A percentile compares a stretch with the other conserved stretches of the same genome.
Evolutionary conservation across 371 early-diverging fungal genomes (phyloP).

Genomic region (Mucor racemosus): DNA sequence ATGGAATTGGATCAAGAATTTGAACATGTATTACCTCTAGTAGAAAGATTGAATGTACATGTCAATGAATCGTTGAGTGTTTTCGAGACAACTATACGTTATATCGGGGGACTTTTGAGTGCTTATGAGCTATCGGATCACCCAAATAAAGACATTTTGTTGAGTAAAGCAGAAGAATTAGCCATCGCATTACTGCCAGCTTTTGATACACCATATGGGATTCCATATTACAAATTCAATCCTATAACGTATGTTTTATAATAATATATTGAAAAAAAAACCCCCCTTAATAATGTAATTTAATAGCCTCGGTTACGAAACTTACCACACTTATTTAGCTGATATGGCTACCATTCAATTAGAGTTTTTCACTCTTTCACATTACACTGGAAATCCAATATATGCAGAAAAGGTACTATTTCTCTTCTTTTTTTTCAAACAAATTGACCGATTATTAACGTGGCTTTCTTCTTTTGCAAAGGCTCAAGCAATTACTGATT

Average conservation of each 20-base stretch:
- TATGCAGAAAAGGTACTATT: constrained; percentile 58
- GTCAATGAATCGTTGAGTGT: constrained; percentile 58
- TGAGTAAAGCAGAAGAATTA: constrained; percentile 57
- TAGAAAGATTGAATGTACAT: constrained; percentile 52
- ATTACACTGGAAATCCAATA: constrained; percentile 66
- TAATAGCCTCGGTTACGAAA: not conserved
- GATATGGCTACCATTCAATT: constrained; percentile 86
- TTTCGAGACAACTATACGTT: constrained; percentile 89
- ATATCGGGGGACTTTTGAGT: constrained; percentile 84
- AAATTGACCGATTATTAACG: not conserved
- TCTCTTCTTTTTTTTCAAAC: not conserved
- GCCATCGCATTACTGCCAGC: constrained; percentile 57
- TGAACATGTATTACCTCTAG: constrained; percentile 61
- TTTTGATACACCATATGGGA: constrained; percentile 63
- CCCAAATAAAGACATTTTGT: constrained; percentile 18
- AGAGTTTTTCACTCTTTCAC: constrained; percentile 80
- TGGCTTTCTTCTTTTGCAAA: not conserved
- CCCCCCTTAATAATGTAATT: not conserved
- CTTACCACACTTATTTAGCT: constrained; percentile 54
- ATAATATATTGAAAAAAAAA: not conserved
- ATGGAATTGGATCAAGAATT: constrained; percentile 82
- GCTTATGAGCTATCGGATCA: constrained; percentile 73
- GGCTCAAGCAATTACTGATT: not conserved
- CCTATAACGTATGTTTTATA: constrained; percentile 26
- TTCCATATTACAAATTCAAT: constrained; percentile 54